These are phyloP conservation scores for Cystofilobasidium macerans DNA, from an alignment of 768 basidiomycete genomes.

Conservation along the genomic window DNA sequence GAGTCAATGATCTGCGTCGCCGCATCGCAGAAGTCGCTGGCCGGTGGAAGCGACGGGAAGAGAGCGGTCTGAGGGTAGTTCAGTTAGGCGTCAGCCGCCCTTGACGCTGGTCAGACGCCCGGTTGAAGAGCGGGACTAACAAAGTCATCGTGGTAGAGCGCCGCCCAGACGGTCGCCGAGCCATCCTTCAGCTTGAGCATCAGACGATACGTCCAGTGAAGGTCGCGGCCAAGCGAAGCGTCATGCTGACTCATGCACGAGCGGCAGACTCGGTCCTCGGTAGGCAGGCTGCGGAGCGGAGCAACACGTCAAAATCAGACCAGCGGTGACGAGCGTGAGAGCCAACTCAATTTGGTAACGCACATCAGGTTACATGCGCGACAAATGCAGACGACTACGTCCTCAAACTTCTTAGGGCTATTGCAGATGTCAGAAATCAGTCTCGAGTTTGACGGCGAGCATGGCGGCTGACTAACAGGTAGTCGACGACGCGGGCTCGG, in stretches of 20 bases:
- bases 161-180: background rate
- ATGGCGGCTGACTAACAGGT: background rate
- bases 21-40: background rate
- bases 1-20: conserved; percentile 4
- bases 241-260: background rate
- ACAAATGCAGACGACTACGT: conserved; percentile 1
- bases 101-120: background rate
- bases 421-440: background rate
- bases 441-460: no score
- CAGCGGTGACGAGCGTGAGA: background rate
- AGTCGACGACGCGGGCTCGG: conserved; percentile 4
- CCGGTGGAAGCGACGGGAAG: conserved; percentile 1
- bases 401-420: conserved; percentile 6
- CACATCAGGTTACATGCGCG: background rate
- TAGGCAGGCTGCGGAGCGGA: background rate
- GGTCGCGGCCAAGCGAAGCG: background rate
- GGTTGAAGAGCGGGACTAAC: background rate
- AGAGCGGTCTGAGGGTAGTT: background rate
- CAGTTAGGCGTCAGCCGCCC: background rate
- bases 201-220: conserved; percentile 1
- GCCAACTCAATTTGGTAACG: no score
- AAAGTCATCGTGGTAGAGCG: background rate
- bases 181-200: conserved; percentile 7
- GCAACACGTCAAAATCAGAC: background rate
- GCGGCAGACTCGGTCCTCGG: background rate